phyloP scores from a whole-genome alignment of 2,329 filamentous ascomycete species.

The Sporothrix humicola region DNA sequence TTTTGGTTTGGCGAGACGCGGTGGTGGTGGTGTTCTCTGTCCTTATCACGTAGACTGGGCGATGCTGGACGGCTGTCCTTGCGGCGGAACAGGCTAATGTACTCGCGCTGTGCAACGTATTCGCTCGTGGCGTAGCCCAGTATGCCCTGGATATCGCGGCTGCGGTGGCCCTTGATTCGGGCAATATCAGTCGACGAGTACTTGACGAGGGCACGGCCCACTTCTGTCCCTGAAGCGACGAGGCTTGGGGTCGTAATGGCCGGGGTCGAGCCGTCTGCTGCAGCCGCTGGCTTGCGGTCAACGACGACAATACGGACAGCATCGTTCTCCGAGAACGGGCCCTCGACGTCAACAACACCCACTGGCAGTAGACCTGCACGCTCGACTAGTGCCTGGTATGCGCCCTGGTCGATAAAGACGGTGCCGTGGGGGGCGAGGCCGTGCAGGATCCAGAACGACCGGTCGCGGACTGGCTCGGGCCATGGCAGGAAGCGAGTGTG shows the following conservation, averaged over 20 bases:
- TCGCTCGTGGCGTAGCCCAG: conserved; percentile 94
- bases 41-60: conserved; percentile 44
- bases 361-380: conserved; percentile 89
- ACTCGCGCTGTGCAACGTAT: conserved; percentile 87
- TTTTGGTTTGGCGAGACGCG: conserved; percentile 30
- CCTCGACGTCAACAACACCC: conserved; percentile 89
- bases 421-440: conserved; percentile 89
- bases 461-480: conserved; percentile 81
- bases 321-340: conserved; percentile 89
- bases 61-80: conserved; percentile 60
- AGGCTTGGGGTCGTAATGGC: conserved; percentile 81
- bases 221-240: conserved; percentile 74
- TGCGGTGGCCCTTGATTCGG: conserved; percentile 83
- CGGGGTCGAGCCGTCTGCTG: conserved; percentile 87
- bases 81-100: conserved; percentile 74
- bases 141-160: conserved; percentile 76
- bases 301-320: conserved; percentile 86
- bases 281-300: conserved; percentile 71
- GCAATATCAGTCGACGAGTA: conserved; percentile 86
- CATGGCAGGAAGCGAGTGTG: conserved; percentile 94
- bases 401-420: conserved; percentile 90
- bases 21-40: background rate
- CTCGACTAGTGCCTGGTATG: conserved; percentile 76
- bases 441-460: conserved; percentile 96
- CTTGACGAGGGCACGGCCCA: conserved; percentile 89